phyloP scores from a whole-genome alignment of 2,329 filamentous ascomycete genomes.

The Hawksworthiomyces lignivorus region DNA sequence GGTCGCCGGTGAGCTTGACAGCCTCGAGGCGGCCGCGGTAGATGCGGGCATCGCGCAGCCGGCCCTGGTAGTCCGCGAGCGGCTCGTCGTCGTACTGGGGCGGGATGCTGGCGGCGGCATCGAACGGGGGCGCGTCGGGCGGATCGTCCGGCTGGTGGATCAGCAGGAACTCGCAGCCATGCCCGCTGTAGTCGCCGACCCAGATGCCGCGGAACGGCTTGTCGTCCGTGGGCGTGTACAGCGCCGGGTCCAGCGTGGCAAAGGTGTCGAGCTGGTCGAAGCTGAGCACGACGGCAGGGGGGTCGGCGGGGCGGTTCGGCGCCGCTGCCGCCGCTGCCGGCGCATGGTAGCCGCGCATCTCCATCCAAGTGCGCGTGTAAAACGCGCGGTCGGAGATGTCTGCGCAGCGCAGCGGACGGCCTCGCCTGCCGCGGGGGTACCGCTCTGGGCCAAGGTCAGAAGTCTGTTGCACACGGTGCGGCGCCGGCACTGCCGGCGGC shows the following conservation, averaged over 20 bases:
- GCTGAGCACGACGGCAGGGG: too few relatives aligned
- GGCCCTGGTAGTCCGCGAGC: conserved; percentile 35
- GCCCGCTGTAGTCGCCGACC: conserved; percentile 81
- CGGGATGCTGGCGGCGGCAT: conserved; percentile 31
- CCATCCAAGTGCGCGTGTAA: conserved; percentile 68
- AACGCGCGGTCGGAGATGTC: conserved; percentile 66
- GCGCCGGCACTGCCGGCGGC: conserved; percentile 59
- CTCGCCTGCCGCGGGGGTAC: neutral
- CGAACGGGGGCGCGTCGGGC: conserved; percentile 19
- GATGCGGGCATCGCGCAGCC: conserved; percentile 38
- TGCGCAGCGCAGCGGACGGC: conserved; percentile 38
- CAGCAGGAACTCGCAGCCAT: conserved; percentile 83
- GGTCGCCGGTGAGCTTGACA: conserved; percentile 86
- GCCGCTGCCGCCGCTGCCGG: conserved; percentile 34
- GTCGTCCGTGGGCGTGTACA: conserved; percentile 72
- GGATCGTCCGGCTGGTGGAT: conserved; percentile 60
- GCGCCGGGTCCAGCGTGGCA: conserved; percentile 59
- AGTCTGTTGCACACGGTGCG: conserved; percentile 45
- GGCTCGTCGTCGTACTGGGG: conserved; percentile 33
- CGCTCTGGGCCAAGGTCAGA: conserved; percentile 23
- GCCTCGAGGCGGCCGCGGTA: conserved; percentile 67
- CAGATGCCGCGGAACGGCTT: conserved; percentile 88
- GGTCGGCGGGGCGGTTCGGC: too few relatives aligned
- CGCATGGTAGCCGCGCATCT: conserved; percentile 30
- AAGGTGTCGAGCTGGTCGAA: conserved; percentile 52